Base-by-base conservation (phyloP, 805 yeast species). In the Cyberlindnera xylosilytica region DNA sequence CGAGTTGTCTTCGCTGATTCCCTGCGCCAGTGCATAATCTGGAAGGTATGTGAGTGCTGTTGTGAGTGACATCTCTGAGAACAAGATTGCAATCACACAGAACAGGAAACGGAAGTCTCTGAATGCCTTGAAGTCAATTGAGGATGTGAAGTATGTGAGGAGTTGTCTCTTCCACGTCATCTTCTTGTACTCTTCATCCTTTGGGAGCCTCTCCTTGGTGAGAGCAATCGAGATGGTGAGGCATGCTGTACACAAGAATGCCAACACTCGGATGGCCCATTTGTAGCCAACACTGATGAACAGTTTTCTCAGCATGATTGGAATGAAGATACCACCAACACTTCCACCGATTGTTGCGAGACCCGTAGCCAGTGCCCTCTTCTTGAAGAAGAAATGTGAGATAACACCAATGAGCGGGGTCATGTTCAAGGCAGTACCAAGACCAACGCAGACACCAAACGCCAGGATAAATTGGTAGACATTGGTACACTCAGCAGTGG, bases 381-480 rank as follows among this genome's bases (percentile, higher is more conserved):
- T 79, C 36, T 62, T 65, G 36, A 68, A 64, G 55, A 82, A 83
- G 82, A 85, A 83, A 46, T 83, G 87, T 16, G 81, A 77, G 2
- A 81, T 69, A 20, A 75, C 77, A 7, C 83, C 76, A 1, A 83
- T 67, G 30, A 79, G 61, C 0, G 88, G 87, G 6, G 81, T 73
- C 68, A 79, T 74, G 30, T 80, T 68, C 35, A 81, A 58, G 0
- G 82, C 83, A 27, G 77, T 70, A 0, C 86, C 87, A 5, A 73
- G 47, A 4, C 88, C 89, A 31, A 72, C 63, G 26, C 73, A 63
- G 1, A 82, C 54, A 6, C 81, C 77, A 54, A 82, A 80, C 20
- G 83, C 68, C 20, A 82, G 58, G 17, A 83, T 69, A 50, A 83
- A 83, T 40, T 83, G 87, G 63, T 74, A 80, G 11, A 79, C 69